Conservation (phyloP, 495 filamentous ascomycete species). For the Trypethelium eluteriae region DNA sequence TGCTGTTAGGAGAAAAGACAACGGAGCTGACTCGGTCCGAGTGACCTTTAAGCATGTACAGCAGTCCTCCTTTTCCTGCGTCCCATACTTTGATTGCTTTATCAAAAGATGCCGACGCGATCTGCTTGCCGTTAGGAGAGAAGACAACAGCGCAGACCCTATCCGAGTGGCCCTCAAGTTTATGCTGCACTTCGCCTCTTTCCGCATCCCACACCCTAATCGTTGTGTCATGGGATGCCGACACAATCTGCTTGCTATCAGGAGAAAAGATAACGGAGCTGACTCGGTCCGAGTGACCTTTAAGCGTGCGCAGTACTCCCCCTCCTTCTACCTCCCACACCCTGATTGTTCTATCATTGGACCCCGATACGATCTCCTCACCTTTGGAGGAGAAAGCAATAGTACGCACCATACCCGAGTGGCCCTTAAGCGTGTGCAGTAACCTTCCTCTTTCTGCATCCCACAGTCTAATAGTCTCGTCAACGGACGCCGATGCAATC, state of each 20-base stretch:
- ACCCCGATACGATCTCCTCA: slow-evolving; percentile 23
- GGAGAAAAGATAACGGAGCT: slow-evolving; percentile 17
- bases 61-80: too few species aligned
- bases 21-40: too few species aligned
- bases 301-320: slow-evolving; percentile 11
- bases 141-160: too few species aligned
- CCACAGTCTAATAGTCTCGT: slow-evolving; percentile 26
- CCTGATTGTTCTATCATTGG: slow-evolving; percentile 16
- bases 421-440: slow-evolving; percentile 15
- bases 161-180: too few species aligned
- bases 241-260: slow-evolving; percentile 7
- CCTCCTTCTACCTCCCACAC: slow-evolving; percentile 24
- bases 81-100: too few species aligned
- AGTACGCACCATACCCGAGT: slow-evolving; percentile 11
- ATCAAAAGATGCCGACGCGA: too few species aligned
- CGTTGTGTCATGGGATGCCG: background rate
- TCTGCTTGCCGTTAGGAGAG: too few species aligned
- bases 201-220: slow-evolving; percentile 18
- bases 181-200: too few species aligned
- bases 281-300: slow-evolving; percentile 18
- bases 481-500: slow-evolving; percentile 20
- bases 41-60: too few species aligned
- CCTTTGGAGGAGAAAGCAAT: slow-evolving; percentile 18
- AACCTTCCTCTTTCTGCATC: slow-evolving; percentile 15
- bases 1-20: too few species aligned